Base-by-base conservation (phyloP, 106 monocot genomes). In the Acorus gramineus region DNA sequence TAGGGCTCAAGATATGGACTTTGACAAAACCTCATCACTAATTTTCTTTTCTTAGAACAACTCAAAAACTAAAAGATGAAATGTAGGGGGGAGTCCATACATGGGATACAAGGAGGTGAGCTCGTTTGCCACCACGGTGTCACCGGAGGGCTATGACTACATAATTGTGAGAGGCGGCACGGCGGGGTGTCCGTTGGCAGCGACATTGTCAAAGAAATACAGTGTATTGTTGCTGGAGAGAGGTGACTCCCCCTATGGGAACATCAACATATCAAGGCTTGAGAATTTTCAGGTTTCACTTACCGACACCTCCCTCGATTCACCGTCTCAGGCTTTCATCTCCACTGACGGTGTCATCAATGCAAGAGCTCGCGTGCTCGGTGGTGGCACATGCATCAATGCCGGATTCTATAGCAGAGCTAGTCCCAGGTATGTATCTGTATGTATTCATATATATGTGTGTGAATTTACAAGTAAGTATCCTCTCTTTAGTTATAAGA, bases 321-420 rank as follows among this genome's bases (percentile, higher is more conserved):
- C 74, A 46, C 74, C 74, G 4, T 44, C 68, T 14, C 74, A 75
- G 67, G 11, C 68, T 11, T 75, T 68, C 68, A 45, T 52, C 48
- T 75, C 74, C 61, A 68, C 67, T 12, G 74, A 75, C 2, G 74
- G 74, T 3, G 68, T 75, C 45, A 14, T 61, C 6, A 75, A 75
- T 50, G 74, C 74, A 5, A 56, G 74, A 14, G 74, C 68, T 8
- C 14, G 74, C 7, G 66, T 75, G 14, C 74, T 75, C 11, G 74
- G 74, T 12, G 74, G 74, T 14, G 60, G 74, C 62, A 75, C 68
- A 48, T 61, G 61, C 14, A 62, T 75, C 12, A 75, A 75, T 11
- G 74, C 74, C 47, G 68, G 74, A 13, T 75, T 75, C 62, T 68
- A 75, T 55, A 75, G 68, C 49, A 60, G 74, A 4, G 74, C 54